Percentiles rank a stretch among this genome's conserved stretches.
These are phyloP conservation scores for Fusarium concolor DNA, from an alignment of 2,329 filamentous ascomycete genomes.

Conservation along the genomic window DNA sequence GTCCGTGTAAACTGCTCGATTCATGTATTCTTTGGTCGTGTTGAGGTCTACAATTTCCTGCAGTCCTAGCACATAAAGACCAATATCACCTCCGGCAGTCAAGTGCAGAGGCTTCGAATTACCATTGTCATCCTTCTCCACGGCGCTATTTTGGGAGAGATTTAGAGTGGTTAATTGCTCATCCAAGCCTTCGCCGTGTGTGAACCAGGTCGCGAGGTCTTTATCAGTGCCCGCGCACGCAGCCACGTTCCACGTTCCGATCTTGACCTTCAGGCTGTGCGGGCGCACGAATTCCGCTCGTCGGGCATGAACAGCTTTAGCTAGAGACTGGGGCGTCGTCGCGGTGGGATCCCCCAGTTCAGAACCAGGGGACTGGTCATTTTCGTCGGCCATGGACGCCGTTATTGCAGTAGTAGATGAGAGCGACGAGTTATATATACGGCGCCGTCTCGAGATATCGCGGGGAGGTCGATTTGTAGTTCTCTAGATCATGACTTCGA, in stretches of 20 bases:
- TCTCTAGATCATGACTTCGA: conserved; percentile 52
- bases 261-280: conserved; percentile 82
- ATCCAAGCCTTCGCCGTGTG: conserved; percentile 78
- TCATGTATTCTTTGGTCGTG: conserved; percentile 81
- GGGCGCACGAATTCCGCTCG: conserved; percentile 82
- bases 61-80: conserved; percentile 88
- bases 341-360: conserved; percentile 59
- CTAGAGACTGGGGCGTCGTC: conserved; percentile 68
- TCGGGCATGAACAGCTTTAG: conserved; percentile 75
- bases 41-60: conserved; percentile 93
- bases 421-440: conserved; percentile 26
- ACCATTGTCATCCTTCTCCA: conserved; percentile 48
- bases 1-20: conserved; percentile 75
- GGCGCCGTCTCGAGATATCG: conserved; percentile 44
- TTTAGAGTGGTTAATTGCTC: conserved; percentile 69
- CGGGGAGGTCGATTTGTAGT: conserved; percentile 41
- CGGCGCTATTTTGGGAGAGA: conserved; percentile 55
- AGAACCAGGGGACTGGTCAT: conserved; percentile 51
- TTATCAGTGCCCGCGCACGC: conserved; percentile 85
- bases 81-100: conserved; percentile 75
- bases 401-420: conserved; percentile 39
- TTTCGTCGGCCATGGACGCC: conserved; percentile 45
- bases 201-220: conserved; percentile 90
- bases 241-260: conserved; percentile 96
- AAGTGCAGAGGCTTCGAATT: conserved; percentile 55